Percentiles rank a stretch among this genome's conserved stretches.
Conservation (phyloP, 1,139 yeast species). For the Kodamaea fungicola region DNA sequence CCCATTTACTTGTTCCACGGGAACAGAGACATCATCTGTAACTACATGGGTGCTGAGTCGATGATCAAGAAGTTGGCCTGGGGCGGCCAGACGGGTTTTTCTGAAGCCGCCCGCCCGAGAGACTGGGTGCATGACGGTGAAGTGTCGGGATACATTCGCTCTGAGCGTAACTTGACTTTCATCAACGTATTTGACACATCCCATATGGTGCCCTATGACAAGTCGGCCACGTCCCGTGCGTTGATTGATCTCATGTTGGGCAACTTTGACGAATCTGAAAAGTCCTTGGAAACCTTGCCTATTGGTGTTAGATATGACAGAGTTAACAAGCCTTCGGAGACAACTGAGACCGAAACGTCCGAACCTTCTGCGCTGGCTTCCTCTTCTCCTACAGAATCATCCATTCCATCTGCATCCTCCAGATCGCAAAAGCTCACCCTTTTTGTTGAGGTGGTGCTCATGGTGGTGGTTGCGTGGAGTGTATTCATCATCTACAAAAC, state of each 20-base stretch:
- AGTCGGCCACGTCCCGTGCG: slow-evolving; percentile 67
- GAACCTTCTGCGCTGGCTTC: not conserved
- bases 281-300: slow-evolving; percentile 27
- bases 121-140: slow-evolving; percentile 54
- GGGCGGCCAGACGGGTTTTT: slow-evolving; percentile 64
- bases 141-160: slow-evolving; percentile 49
- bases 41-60: slow-evolving; percentile 69
- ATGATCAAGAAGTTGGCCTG: slow-evolving; percentile 61
- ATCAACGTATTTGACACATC: slow-evolving; percentile 72
- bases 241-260: slow-evolving; percentile 52
- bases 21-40: slow-evolving; percentile 85
- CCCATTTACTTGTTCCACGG: slow-evolving; percentile 82
- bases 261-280: slow-evolving; percentile 26
- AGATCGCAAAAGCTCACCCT: slow-evolving; percentile 27
- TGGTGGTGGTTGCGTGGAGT: slow-evolving; percentile 43
- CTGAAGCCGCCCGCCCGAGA: slow-evolving; percentile 26
- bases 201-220: slow-evolving; percentile 94
- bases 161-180: slow-evolving; percentile 72
- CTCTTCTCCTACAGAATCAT: slow-evolving; percentile 9
- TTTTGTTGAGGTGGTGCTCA: slow-evolving; percentile 40
- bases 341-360: not conserved
- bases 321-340: slow-evolving; percentile 1
- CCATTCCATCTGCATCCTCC: slow-evolving; percentile 7
- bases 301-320: slow-evolving; percentile 21
- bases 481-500: slow-evolving; percentile 35